Conservation (phyloP, 1,139 yeast species). For the Candida buenavistaensis region DNA sequence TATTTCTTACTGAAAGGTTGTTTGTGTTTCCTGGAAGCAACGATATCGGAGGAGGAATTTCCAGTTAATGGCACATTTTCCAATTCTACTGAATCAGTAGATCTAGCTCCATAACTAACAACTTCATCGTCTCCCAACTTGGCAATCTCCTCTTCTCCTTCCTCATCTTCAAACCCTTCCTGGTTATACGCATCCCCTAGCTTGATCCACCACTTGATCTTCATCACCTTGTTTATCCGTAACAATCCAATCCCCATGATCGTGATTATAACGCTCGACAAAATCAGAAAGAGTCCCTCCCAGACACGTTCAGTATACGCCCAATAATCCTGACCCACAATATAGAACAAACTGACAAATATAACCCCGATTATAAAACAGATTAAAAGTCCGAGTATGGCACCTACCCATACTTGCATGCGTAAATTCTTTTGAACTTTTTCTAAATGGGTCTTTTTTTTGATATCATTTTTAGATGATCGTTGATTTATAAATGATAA, state of each 20-base stretch:
- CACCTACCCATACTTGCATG: slow-evolving; percentile 85
- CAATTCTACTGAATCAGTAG: slow-evolving; percentile 8
- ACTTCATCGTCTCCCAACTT: slow-evolving; percentile 15
- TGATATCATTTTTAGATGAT: slow-evolving; percentile 11
- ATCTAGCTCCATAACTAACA: slow-evolving; percentile 14
- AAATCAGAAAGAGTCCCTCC: slow-evolving; percentile 86
- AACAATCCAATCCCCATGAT: slow-evolving; percentile 87
- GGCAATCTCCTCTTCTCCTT: slow-evolving; percentile 17
- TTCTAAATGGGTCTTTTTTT: slow-evolving; percentile 7
- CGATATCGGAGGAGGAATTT: background rate
- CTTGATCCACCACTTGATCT: slow-evolving; percentile 51
- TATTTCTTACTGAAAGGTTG: slow-evolving; percentile 29
- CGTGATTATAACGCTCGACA: slow-evolving; percentile 80
- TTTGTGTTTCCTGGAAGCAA: slow-evolving; percentile 3
- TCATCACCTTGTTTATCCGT: slow-evolving; percentile 69
- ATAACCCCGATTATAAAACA: slow-evolving; percentile 76
- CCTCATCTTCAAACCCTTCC: slow-evolving; percentile 19
- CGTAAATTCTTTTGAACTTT: slow-evolving; percentile 35
- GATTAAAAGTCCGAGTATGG: slow-evolving; percentile 65
- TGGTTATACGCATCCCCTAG: slow-evolving; percentile 39
- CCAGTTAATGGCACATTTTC: slow-evolving; percentile 2
- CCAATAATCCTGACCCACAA: slow-evolving; percentile 79
- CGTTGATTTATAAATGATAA: slow-evolving; percentile 78
- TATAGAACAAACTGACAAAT: slow-evolving; percentile 73
- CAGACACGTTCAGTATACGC: slow-evolving; percentile 81